Base-by-base conservation (phyloP, 202 grass and related monocot genomes). In the Brachypodium distachyon region DNA sequence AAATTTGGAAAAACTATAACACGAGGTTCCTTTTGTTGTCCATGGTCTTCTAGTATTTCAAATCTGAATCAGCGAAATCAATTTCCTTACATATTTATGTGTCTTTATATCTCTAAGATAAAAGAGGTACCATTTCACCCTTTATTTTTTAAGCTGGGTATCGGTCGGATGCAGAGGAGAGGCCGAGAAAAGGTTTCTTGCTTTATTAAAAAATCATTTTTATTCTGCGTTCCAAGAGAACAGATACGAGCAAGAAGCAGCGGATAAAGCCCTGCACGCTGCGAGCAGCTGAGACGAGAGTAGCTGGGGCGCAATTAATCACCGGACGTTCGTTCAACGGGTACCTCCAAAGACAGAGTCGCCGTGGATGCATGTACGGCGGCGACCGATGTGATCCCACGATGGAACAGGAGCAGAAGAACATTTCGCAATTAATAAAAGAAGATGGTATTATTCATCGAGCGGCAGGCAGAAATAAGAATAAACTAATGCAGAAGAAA, bases 341-440 rank as follows among this genome's bases (percentile, higher is more conserved):
- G 80, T 62, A 40, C 52, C 12, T 75, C 74, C 85, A 79, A 83
- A 83, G 78, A 27, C 26, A 29, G 50, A 76, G 70, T 88, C 81
- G 32, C 81, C 76, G 48, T 80, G n/a, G n/a, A n/a, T 29, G 23
- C 41, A 16, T 56, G 76, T 55, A 54, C 54, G 64, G 62, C 65
- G 32, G 25, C 72, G 18, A 59, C 39, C 73, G 85, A 78, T 82
- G 71, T 70, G 85, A 82, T 68, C 16, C 28, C 58, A 40, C 53
- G 58, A 82, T 82, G 40, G 58, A 82, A 72, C 72, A 48, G 40
- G 28, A 23, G 73, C 72, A 48, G 40, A 27, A 23, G 73, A 76
- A 76, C 28, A 61, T 36, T 76, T 48, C 42, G 72, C 72, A 46
- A 44, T 46, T n/a, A n/a, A n/a, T n/a, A n/a, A n/a, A n/a, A n/a